Evolutionary conservation across 495 filamentous ascomycete species (phyloP), one percentile per base, ranked within the genome.

Genomic region (Tuber aestivum): DNA sequence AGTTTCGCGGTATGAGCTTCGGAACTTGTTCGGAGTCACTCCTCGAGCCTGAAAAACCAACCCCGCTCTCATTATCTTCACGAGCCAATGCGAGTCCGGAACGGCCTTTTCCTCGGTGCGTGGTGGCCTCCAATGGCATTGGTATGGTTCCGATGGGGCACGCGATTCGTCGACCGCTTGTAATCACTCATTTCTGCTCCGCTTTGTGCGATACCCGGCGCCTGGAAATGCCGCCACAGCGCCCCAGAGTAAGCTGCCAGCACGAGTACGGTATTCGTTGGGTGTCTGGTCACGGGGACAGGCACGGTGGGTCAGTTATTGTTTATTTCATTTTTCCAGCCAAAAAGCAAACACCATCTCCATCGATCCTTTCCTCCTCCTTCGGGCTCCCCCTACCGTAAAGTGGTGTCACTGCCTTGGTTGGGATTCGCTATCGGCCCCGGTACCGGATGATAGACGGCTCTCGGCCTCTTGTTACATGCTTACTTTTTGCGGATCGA

Each of bases 401-500:
- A 35, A 65, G 56, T 65, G 56, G 56, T 32, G 32, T 65, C 56
- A 65, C 35, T 65, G 56, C 18, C 56, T 65, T 35, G 56, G 14
- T 65, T 35, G 56, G 27, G 14, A 35, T 35, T 32, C 32, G 27
- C 27, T 32, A 32, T 65, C 56, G 56, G 56, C 56, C 1, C 27
- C 20, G 27, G 20, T 65, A 65, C 56, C 27, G 27, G 12, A 35
- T 35, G 56, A 65, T 65, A 12, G 56, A 65, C 27, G 56, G 56
- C 56, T 65, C 27, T 35, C 56, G 56, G 56, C n/a, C 27, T 35
- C 56, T 65, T 65, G 27, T 35, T 65, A 35, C 27, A 18, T 65
- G 32, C 35, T 65, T 65, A 65, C 56, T 65, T 65, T 65, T 65
- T 18, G 56, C 56, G 56, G 56, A 35, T 65, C 56, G 56, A 65